Conservation (phyloP, 2,329 filamentous ascomycete genomes). For the Aureobasidium sp. region DNA sequence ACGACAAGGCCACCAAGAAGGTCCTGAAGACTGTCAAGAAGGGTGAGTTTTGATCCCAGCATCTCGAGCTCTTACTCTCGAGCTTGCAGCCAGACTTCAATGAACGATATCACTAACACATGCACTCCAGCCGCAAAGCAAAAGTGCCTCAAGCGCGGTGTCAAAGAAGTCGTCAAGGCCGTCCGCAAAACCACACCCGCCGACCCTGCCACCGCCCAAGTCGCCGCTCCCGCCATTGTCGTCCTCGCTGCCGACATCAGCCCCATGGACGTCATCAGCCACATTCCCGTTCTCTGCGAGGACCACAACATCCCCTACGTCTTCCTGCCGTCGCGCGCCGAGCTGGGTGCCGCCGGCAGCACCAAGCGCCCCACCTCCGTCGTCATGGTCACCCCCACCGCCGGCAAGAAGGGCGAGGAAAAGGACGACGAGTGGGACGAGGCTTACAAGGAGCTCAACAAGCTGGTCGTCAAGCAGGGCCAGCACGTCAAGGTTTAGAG, state of each 20-base stretch:
- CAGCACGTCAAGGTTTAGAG: slow-evolving; percentile 48
- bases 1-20: slow-evolving; percentile 66
- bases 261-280: slow-evolving; percentile 96
- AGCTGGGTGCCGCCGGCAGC: slow-evolving; percentile 85
- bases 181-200: slow-evolving; percentile 81
- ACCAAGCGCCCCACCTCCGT: slow-evolving; percentile 97
- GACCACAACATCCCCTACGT: slow-evolving; percentile 97
- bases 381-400: slow-evolving; percentile 65
- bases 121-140: slow-evolving; percentile 70
- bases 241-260: slow-evolving; percentile 96
- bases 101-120: not conserved
- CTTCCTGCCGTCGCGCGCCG: slow-evolving; percentile 85
- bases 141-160: slow-evolving; percentile 92
- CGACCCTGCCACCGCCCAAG: slow-evolving; percentile 49
- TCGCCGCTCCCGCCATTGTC: slow-evolving; percentile 57
- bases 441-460: slow-evolving; percentile 45
- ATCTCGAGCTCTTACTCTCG: not conserved
- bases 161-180: slow-evolving; percentile 98
- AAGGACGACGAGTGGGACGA: slow-evolving; percentile 40
- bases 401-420: slow-evolving; percentile 40
- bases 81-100: not conserved
- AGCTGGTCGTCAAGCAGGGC: slow-evolving; percentile 53
- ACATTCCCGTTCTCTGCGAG: slow-evolving; percentile 95
- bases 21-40: slow-evolving; percentile 60
- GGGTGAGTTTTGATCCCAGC: slow-evolving; percentile 33